Base-by-base conservation (phyloP, 306 rosid species). In the Benincasa hispida region DNA sequence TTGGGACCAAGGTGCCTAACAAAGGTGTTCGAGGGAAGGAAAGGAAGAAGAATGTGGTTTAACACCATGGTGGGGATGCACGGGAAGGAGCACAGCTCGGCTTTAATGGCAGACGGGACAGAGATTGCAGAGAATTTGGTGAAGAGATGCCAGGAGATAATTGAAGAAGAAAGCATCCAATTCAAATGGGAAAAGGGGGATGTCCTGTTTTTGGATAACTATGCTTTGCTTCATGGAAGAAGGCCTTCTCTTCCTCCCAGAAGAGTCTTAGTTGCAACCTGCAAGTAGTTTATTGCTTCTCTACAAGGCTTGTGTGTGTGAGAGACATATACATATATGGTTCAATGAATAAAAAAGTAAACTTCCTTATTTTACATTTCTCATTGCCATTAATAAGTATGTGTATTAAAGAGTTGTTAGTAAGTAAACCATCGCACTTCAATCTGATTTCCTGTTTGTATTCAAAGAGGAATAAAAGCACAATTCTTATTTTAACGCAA, bases 211-310 rank as follows among this genome's bases (percentile, higher is more conserved):
- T n/a, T 92, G 18, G 98, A 92, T 76, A 92, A 90, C 84, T 47
- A 75, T 41, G 96, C 98, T 81, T 56, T 89, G 89, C 96, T 92
- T 79, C 96, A 90, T 84, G 96, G 92, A 79, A 85, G 96, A 84
- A 83, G 98, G 86, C 96, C 98, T 82, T 85, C 98, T 25, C 90
- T 89, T 85, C 91, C 98, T 76, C 98, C 96, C 0, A 87, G 98
- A 80, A 87, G 68, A 79, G 89, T 90, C 54, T 81, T 89, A 2
- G 98, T 92, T 72, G 80, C 90, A 58, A 92, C 88, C 0, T 89
- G 92, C 89, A 89, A 84, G 85, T 89, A 87, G 84, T 81, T 68
- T 39, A 17, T 45, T 45, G 4, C 15, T n/a, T 17, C 50, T 35
- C 47, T 37, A 2, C 72, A 35, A 37, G 27, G 50, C 72, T 41